Base-by-base conservation (phyloP, 1,139 yeast species). In the Trichomonascaceae sp. region DNA sequence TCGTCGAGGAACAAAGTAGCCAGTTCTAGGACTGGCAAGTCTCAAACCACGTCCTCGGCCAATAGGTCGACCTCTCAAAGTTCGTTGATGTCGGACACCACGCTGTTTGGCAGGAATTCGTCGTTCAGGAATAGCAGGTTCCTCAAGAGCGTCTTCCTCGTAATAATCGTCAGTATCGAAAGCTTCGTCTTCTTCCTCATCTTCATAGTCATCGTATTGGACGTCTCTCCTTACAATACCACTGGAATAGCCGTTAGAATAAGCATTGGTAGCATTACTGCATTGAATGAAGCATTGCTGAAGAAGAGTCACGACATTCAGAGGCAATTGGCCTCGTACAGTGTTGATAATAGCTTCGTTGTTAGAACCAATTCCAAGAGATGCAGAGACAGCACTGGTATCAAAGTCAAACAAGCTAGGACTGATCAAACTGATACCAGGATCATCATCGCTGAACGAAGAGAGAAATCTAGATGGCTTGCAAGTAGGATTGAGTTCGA, bases 401-500 rank as follows among this genome's bases (percentile, higher is more conserved):
- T 59, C 60, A 18, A 56, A 27, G 3, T 53, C 44, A 43, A 60
- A 55, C n/a, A 60, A 48, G 12, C 57, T 36, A 7, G 60, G 62
- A 13, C 58, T 60, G 32, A 57, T 54, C 30, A 56, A 49, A 18
- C 61, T 52, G 45, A 55, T 50, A 8, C 65, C 65, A 3, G 65
- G 65, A 45, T 62, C 65, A 32, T 58, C 63, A 22, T 53, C 52
- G 47, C 57, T 59, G 47, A 57, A 62, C 2, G 63, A 49, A 41
- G 57, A 53, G 17, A 58, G 24, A 47, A 52, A 62, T 1, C 56
- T 22, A 20, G 62, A 60, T 4, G 55, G 49, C 15, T 48, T 51
- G 43, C 65, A 62, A 15, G 60, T 58, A 8, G 65, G 65, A 43
- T 62, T 62, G 49, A 49, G 52, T 45, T 55, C 63, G 51, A 49